Conservation (phyloP, 164 flowering plant species). For the Warburgia ugandensis region DNA sequence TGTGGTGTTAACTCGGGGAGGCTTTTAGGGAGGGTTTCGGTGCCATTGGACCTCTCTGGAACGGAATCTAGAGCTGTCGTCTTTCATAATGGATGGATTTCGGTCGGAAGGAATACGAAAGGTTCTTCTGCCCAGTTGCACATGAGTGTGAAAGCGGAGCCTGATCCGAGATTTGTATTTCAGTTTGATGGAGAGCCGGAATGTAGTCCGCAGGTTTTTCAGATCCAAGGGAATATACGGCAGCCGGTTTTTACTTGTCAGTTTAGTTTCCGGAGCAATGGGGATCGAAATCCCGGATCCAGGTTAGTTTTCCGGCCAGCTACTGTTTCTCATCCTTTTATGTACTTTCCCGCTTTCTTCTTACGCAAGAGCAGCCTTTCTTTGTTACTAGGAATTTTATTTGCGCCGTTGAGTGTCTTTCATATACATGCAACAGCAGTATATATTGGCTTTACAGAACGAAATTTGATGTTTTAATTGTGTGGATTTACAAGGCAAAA, state of each 20-base stretch:
- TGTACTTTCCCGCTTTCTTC: too few relatives aligned
- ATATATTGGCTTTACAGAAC: too few relatives aligned
- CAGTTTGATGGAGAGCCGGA: constrained; percentile 93
- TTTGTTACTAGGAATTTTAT: too few relatives aligned
- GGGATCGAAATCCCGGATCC: constrained; percentile 45
- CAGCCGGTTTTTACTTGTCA: constrained; percentile 97
- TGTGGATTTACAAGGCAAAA: too few relatives aligned
- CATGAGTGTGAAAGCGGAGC: constrained; percentile 69
- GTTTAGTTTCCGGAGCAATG: constrained; percentile 54
- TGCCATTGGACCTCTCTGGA: constrained; percentile 60
- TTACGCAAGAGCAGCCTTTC: too few relatives aligned
- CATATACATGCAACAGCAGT: too few relatives aligned
- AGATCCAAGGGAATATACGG: constrained; percentile 63
- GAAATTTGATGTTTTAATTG: too few relatives aligned
- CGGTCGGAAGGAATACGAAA: constrained; percentile 43
- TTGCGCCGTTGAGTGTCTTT: too few relatives aligned
- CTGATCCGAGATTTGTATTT: constrained; percentile 91
- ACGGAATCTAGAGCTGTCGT: constrained; percentile 33
- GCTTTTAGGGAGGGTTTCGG: constrained; percentile 52
- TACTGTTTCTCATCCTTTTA: too few relatives aligned
- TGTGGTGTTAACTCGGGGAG: constrained; percentile 75
- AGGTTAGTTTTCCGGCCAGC: too few relatives aligned
- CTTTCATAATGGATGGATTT: constrained; percentile 76
- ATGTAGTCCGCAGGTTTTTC: constrained; percentile 88
- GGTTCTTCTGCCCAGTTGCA: constrained; percentile 48